Evolutionary conservation across 106 monocot species (phyloP), one percentile per base, ranked within the genome.

Genomic region (Ottelia alismoides): DNA sequence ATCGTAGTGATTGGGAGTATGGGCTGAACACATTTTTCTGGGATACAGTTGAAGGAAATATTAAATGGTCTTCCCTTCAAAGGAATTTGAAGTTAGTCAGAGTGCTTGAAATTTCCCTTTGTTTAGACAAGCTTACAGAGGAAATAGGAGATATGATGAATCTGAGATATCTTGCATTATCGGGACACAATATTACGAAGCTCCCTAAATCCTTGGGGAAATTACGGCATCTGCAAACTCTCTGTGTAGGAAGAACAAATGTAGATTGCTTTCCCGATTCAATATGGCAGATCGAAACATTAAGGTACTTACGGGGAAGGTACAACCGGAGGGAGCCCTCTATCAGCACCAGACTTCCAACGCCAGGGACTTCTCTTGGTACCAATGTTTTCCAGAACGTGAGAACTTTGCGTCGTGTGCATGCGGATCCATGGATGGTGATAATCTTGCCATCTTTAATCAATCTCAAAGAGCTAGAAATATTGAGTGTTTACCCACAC

Each of bases 101-200:
- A 52, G 70, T 71, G 30, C 50, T 71, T n/a, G 62, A 77, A 55
- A 20, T 66, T 23, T n/a, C 61, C 27, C 31, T 47, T 12, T 17
- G n/a, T 23, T 5, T 57, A 2, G 16, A 12, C 11, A 27, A 35
- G 22, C 19, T 67, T 58, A 65, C 71, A 0, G 45, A 67, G 25
- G 53, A 70, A 65, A 65, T 76, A 19, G 50, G 53, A 16, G 53
- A 66, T 19, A 30, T 70, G 27, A 51, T 71, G 56, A 49, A 77
- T 67, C 52, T 71, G 28, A 71, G 66, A 25, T 61, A 66, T 47
- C 45, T 77, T 26, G 60, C 53, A 7, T 17, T 77, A 29, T 60
- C 48, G 54, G 57, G 56, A n/a, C 60, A 43, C 17, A 35, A 28
- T 3, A 22, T 71, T 19, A 21, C 22, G 22, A 27, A 28, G 20